These are phyloP conservation scores for Erigeron philadelphicus DNA, from an alignment of 140 eudicot genomes.

Conservation along the genomic window DNA sequence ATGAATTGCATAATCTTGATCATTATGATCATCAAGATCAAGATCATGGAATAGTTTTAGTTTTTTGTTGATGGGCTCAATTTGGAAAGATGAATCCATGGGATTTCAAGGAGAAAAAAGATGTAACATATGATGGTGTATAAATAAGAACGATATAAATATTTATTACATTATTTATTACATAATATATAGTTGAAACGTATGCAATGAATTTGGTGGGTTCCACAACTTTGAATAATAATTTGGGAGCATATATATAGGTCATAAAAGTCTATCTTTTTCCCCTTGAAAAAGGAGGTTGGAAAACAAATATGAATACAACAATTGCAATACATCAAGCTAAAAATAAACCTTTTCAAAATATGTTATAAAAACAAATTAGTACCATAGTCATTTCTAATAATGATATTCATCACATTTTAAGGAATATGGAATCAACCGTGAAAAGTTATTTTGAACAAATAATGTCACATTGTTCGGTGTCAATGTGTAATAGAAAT, in stretches of 20 bases:
- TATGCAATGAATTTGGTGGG: slow-evolving; percentile 5
- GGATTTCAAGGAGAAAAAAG: not conserved
- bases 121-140: not conserved
- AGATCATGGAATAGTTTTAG: not conserved
- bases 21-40: not conserved
- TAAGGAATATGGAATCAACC: not conserved
- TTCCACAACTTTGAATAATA: not conserved
- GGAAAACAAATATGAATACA: not conserved
- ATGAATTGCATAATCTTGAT: not conserved
- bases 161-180: not conserved
- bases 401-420: not conserved
- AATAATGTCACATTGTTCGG: not conserved
- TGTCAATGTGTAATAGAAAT: not conserved
- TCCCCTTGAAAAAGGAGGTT: not conserved
- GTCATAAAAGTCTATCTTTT: not conserved
- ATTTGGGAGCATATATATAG: not conserved
- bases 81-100: not conserved
- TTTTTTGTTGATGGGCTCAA: not conserved
- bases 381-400: not conserved
- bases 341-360: no score
- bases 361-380: not conserved
- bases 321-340: not conserved
- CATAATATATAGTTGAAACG: not conserved
- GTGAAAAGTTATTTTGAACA: not conserved
- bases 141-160: not conserved